Evolutionary conservation across 805 yeast genomes (phyloP), one percentile per base, ranked within the genome.

Genomic region (Yamadazyma akitaensis): DNA sequence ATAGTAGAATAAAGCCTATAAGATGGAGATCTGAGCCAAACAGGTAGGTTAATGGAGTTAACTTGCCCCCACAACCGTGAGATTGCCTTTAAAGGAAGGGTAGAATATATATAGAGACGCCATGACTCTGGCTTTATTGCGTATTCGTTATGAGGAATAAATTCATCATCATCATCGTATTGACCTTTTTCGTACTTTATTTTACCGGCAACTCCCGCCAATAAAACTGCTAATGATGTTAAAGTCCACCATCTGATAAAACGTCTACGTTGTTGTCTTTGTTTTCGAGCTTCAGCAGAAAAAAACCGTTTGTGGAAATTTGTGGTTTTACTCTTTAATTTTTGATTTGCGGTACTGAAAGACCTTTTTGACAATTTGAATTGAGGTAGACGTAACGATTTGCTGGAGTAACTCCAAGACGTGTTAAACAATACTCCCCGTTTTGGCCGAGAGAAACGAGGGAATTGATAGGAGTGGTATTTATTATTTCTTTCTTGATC

Each of bases 51-150:
- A 38, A 91, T 75, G 46, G 83, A 82, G 62, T 94, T 94, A 48
- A 94, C 77, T 57, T 80, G 82, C 28, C 99, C 99, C 99, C 99
- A 94, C 38, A 92, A 67, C 51, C 99, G 79, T 0, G 97, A 90
- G 30, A 90, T 73, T 1, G 96, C 87, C 61, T 91, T 89, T 61
- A 94, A 76, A 1, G 99, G 99, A 40, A 94, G 72, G 1, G 97
- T 84, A 3, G 90, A 81, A 65, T 94, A 94, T 26, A 94, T 85
- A 59, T 88, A 91, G 47, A 92, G 79, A 36, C 85, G 83, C 97
- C 97, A 91, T 8, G 95, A 85, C 53, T 81, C 84, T 8, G 90
- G 91, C 54, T 76, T 76, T 46, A 78, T 73, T 39, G 65, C 65
- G 57, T 71, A 70, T 47, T 70, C 67, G 53, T 67, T 63, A 47